Evolutionary conservation across 129 eudicot genomes (phyloP).

Genomic region (Flaveria sonorensis): DNA sequence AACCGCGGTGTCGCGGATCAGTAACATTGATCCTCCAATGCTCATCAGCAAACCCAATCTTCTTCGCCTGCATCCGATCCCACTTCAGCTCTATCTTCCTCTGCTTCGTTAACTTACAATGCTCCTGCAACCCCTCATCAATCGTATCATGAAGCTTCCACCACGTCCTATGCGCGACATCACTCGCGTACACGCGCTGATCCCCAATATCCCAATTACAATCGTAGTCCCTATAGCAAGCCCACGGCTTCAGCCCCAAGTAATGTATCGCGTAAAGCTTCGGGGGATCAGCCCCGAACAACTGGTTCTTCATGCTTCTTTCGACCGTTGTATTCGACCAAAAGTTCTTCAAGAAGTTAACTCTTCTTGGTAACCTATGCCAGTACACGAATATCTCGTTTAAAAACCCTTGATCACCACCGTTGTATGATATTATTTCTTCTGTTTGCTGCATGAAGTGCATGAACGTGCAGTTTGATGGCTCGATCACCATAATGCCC

Average conservation of each 20-base stretch:
- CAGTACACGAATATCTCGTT: constrained; percentile 87
- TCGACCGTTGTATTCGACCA: constrained; percentile 76
- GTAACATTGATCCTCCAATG: constrained; percentile 86
- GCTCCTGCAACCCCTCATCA: constrained; percentile 52
- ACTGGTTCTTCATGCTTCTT: constrained; percentile 62
- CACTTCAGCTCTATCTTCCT: constrained; percentile 70
- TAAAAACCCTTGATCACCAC: constrained; percentile 91
- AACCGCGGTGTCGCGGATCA: constrained; percentile 57
- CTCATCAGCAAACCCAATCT: constrained; percentile 46
- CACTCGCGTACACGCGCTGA: constrained; percentile 78
- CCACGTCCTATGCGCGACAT: constrained; percentile 75
- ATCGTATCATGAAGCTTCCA: constrained; percentile 81
- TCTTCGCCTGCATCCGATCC: constrained; percentile 60
- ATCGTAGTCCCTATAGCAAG: constrained; percentile 82
- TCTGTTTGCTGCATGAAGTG: constrained; percentile 50
- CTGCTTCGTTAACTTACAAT: constrained; percentile 56
- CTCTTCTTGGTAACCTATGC: constrained; percentile 84
- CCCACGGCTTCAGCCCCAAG: constrained; percentile 91
- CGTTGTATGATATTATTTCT: constrained; percentile 76
- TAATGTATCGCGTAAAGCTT: constrained; percentile 76
- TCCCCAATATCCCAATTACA: constrained; percentile 80
- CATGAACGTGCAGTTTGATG: constrained; percentile 74
- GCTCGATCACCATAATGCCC: constrained; percentile 89
- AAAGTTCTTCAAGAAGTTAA: constrained; percentile 77
- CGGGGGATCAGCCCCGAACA: constrained; percentile 85